A percentile compares a stretch with the other conserved stretches of the same genome.
phyloP scores from a whole-genome alignment of 495 filamentous ascomycete genomes.

The Aspergillus sclerotioniger region DNA sequence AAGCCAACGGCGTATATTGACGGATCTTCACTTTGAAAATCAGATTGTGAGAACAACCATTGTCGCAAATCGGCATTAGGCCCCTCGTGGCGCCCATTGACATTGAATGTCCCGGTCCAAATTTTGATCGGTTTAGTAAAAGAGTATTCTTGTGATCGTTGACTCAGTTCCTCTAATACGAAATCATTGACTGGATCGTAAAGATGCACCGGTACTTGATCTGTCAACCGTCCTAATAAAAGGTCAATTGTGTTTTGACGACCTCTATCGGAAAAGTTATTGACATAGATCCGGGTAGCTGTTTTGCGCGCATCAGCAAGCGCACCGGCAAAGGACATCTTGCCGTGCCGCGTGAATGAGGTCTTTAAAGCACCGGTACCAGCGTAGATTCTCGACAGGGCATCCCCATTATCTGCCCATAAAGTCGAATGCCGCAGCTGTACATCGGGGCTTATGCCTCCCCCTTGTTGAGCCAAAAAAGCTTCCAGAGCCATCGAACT shows the following conservation, averaged over 20 bases:
- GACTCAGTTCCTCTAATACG: constrained; percentile 71
- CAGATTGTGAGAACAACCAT: constrained; percentile 73
- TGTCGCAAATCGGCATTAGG: constrained; percentile 74
- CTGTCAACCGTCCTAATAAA: constrained; percentile 77
- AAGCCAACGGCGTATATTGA: constrained; percentile 82
- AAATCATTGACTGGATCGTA: constrained; percentile 94
- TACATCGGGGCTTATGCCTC: constrained; percentile 69
- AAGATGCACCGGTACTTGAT: constrained; percentile 78
- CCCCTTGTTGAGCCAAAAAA: constrained; percentile 68
- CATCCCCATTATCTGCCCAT: constrained; percentile 99
- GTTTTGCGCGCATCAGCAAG: constrained; percentile 93
- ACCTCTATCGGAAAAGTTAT: constrained; percentile 93
- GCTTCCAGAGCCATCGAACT: constrained; percentile 85
- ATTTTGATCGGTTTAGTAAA: constrained; percentile 55
- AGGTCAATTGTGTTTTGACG: constrained; percentile 93
- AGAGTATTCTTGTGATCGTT: constrained; percentile 54
- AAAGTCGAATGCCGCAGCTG: constrained; percentile 86
- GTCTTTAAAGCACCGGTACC: constrained; percentile 94
- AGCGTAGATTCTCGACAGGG: constrained; percentile 91
- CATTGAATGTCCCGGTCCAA: constrained; percentile 89
- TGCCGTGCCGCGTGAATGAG: constrained; percentile 92
- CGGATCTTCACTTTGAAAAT: constrained; percentile 30
- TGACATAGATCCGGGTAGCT: constrained; percentile 89
- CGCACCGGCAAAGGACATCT: constrained; percentile 94
- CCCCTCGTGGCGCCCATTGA: constrained; percentile 80